A percentile compares a stretch with the other conserved stretches of the same genome.
phyloP scores from a whole-genome alignment of 352 stramenopile species.

The Blastocystis sp. region DNA sequence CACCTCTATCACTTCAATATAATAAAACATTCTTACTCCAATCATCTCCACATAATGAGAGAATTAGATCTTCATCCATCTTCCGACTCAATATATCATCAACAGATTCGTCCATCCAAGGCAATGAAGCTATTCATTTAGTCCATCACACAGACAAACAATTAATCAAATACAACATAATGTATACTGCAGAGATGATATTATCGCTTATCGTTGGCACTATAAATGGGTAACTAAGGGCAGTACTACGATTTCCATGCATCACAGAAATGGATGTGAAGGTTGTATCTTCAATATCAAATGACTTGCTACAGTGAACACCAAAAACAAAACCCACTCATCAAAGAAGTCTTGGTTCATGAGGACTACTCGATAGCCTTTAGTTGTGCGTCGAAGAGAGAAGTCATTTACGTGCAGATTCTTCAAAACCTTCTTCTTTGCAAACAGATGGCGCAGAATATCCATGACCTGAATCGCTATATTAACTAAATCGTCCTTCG shows the following conservation, averaged over 20 bases:
- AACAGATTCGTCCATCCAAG: not conserved
- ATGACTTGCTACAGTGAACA: not conserved
- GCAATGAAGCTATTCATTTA: conserved; percentile 10
- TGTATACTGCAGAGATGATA: conserved; percentile 48
- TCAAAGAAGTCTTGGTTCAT: conserved; percentile 59
- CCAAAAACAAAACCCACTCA: not conserved
- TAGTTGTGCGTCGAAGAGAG: conserved; percentile 51
- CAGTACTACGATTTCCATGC: conserved; percentile 3
- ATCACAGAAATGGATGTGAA: conserved; percentile 28
- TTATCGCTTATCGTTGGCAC: conserved; percentile 44
- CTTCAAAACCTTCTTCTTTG: conserved; percentile 17
- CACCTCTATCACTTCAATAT: not conserved
- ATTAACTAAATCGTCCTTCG: conserved; percentile 29
- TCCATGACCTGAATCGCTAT: conserved; percentile 40
- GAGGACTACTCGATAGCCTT: conserved; percentile 31
- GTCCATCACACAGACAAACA: not conserved
- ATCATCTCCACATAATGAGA: not conserved
- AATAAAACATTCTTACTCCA: not conserved
- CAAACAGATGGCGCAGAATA: conserved; percentile 37
- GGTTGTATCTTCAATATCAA: conserved; percentile 2
- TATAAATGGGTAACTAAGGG: not conserved
- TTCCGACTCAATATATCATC: not conserved
- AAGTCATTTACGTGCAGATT: conserved; percentile 33
- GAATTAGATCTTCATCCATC: conserved; percentile 23
- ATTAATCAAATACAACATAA: conserved; percentile 61